Evolutionary conservation across 352 stramenopile genomes (phyloP), one percentile per base, ranked within the genome.

Genomic region (Phytophthora fragariae): DNA sequence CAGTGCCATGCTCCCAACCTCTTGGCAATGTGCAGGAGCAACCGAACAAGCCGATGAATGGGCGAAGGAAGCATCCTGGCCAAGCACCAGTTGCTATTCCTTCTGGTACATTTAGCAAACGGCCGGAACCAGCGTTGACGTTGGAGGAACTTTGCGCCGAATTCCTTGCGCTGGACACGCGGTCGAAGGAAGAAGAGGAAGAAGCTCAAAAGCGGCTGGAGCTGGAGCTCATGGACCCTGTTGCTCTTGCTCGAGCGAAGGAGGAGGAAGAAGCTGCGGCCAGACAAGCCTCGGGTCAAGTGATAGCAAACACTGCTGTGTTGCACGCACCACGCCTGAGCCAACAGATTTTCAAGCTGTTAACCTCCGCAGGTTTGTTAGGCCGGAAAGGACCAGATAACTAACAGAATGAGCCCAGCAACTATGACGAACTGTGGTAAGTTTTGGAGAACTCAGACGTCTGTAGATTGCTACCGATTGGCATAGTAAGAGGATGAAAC

Each of bases 171-270:
- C 44, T 84, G 35, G 77, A 77, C 27, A 84, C 65, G 29, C 72
- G 79, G 14, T 76, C 79, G 0, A 79, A 84, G 47, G 71, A 82
- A 27, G 79, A 86, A 39, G 76, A 84, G 19, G 70, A 79, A 35
- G 71, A 72, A 64, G 73, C 62, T 19, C 78, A 84, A 53, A 58
- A 63, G 29, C 67, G 47, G 39, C 11, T 84, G 29, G 71, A 79
- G 24, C 71, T 82, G 5, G 79, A 86, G 10, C 21, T 86, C 10
- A 66, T 76, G 49, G 74, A 83, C 15, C 66, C 72, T 14, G 60
- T 65, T 0, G 68, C 71, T 0, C 62, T 86, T 10, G 74, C 71
- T 2, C 62, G 64, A 9, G 74, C 55, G 1, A 84, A 83, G 14
- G 68, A 79, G 33, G 60, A 79, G 52, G 76, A 84, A 64, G 79